Base-by-base conservation (phyloP, 1,284 basidiomycete species). In the Phellopilus nigrolimitatus region DNA sequence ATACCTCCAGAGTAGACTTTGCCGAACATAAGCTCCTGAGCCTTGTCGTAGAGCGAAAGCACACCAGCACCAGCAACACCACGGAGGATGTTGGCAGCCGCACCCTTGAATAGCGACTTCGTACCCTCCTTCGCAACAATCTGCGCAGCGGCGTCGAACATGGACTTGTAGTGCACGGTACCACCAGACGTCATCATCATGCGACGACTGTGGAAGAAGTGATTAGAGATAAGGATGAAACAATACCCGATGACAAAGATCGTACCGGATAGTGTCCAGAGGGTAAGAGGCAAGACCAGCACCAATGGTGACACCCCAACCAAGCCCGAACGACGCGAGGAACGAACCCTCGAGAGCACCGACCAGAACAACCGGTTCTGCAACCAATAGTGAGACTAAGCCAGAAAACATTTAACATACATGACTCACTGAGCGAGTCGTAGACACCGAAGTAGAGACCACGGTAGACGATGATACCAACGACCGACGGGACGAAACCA, bases 11-110 rank as follows among this genome's bases (percentile, higher is more conserved):
- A 84, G 85, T 94, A 95, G 71, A 94, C 92, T 82, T 93, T 95
- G 82, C 92, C 92, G 74, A 95, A 95, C 76, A 93, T 73, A 62
- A 93, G 67, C 66, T 86, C 72, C 72, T 95, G 93, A 68, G 95
- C 82, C 75, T 94, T 89, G 82, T 95, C 91, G 71, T 93, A 93
- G 57, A 95, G 76, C 37, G 93, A 93, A 65, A 97, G 73, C 60
- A 95, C 94, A 91, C 93, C 93, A 72, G 94, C 93, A 76, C 93
- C 94, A 65, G 93, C 94, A 67, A 95, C 89, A 84, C 94, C 92
- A 88, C 93, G 93, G 65, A 97, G 90, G 62, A 95, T 94, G 80
- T 97, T 95, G 71, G 93, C 93, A 81, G 91, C 93, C 66, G 93
- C 92, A 76, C 90, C 91, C 82, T 91, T 92, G 84, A 93, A 93